Evolutionary conservation across 257 asterid species (phyloP).

Genomic region (Rehmannia glutinosa): DNA sequence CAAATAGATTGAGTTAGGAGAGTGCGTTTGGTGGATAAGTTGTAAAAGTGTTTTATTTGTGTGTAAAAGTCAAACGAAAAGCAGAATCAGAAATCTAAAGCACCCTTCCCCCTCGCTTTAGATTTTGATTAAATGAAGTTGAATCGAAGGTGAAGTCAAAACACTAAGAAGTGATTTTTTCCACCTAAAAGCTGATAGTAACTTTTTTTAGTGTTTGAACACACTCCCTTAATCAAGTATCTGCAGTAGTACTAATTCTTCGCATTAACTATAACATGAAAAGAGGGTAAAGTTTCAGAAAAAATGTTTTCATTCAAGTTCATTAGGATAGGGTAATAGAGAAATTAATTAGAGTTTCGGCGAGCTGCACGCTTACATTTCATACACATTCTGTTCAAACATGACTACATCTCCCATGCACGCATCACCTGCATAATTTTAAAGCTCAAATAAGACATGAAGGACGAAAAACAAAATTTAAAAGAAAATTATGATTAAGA

Average conservation of each 20-base stretch:
- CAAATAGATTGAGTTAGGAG: too few relatives aligned
- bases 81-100: too few relatives aligned
- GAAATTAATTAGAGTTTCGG: not conserved
- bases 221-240: too few relatives aligned
- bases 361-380: conserved; percentile 47
- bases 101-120: too few relatives aligned
- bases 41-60: too few relatives aligned
- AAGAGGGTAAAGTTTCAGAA: not conserved
- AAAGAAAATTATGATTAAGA: not conserved
- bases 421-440: conserved; percentile 67
- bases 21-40: too few relatives aligned
- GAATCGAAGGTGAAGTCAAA: too few relatives aligned
- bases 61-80: too few relatives aligned
- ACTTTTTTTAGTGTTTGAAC: too few relatives aligned
- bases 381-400: conserved; percentile 89
- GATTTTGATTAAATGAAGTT: too few relatives aligned
- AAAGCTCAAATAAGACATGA: not conserved
- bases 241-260: not conserved
- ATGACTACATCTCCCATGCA: conserved; percentile 82
- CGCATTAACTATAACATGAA: not conserved
- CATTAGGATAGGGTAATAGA: not conserved
- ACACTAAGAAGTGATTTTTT: too few relatives aligned
- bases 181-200: too few relatives aligned
- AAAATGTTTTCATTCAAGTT: not conserved
- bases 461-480: not conserved